phyloP scores from a whole-genome alignment of 148 eudicot genomes.

The Talinum fruticosum region DNA sequence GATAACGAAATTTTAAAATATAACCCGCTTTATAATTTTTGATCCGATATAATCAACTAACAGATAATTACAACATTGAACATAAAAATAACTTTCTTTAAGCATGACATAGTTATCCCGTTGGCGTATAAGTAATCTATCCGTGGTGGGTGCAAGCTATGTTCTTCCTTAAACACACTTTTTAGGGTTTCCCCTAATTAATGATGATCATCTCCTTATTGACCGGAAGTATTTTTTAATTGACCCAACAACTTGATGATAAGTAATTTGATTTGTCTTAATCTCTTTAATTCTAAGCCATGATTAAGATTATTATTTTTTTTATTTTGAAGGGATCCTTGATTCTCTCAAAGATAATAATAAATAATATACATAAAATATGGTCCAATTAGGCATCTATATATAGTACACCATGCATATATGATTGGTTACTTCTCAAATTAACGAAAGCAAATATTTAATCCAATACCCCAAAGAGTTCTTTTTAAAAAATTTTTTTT shows the following conservation, averaged over 20 bases:
- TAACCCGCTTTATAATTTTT: no score
- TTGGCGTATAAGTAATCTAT: not conserved
- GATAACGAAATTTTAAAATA: no score
- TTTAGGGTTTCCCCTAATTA: not conserved
- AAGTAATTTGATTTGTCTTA: not conserved
- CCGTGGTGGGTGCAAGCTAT: not conserved
- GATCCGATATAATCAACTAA: no score
- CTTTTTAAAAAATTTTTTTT: no score
- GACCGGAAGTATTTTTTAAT: not conserved
- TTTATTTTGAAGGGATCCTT: not conserved
- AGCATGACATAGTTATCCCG: not conserved
- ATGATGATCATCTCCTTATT: not conserved
- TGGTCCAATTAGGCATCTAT: not conserved
- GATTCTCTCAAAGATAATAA: constrained; percentile 4
- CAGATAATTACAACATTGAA: no score
- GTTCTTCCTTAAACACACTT: not conserved
- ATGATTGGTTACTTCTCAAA: no score
- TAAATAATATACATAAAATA: not conserved
- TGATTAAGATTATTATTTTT: not conserved
- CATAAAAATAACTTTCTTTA: no score
- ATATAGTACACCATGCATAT: no score
- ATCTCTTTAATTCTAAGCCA: constrained; percentile 2
- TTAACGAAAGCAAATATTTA: no score
- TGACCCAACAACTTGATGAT: not conserved
- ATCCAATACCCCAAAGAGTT: no score